Evolutionary conservation across 306 rosid genomes (phyloP), one percentile per base, ranked within the genome.

Genomic region (Pyrus pyrifolia): DNA sequence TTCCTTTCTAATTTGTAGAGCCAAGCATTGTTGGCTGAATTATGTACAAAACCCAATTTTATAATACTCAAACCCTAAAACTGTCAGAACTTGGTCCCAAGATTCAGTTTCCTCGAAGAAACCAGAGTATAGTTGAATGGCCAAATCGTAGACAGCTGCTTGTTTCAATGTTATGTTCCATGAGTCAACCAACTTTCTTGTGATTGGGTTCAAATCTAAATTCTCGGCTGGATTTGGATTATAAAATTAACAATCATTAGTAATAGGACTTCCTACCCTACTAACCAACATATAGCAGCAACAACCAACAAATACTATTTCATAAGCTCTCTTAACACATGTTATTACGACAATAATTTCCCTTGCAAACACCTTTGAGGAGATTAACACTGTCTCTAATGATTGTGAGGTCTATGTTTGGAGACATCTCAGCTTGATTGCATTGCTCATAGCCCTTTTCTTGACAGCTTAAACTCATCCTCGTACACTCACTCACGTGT

Each of bases 191-290:
- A 8, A 66, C 29, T 35, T 66, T 66, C 12, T 21, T 35, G 18
- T 66, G 46, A 66, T 66, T 66, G 70, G 25, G 6, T 65, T 33
- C 25, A 65, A 65, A 65, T 65, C 70, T n/a, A 35, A 52, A 52
- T 31, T 18, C 49, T 70, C 14, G 15, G 51, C 4, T 38, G 76
- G 76, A 72, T 35, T 57, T 22, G 23, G 67, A 38, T 38, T 73
- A 38, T 65, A 66, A 23, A 51, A 42, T 10, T 8, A 38, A 57
- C 46, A 58, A 40, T 58, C 57, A 59, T 45, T 73, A 59, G 25
- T 40, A 38, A 51, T 51, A 59, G 62, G 10, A 35, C 11, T 23
- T 40, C 68, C 76, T 58, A 59, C 76, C 76, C 76, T 38, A 73
- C 68, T 40, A 59, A 25, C 8, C 68, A 42, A 17, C 57, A 59